Conservation (phyloP, 495 filamentous ascomycete genomes). For the Penicillium soppii region DNA sequence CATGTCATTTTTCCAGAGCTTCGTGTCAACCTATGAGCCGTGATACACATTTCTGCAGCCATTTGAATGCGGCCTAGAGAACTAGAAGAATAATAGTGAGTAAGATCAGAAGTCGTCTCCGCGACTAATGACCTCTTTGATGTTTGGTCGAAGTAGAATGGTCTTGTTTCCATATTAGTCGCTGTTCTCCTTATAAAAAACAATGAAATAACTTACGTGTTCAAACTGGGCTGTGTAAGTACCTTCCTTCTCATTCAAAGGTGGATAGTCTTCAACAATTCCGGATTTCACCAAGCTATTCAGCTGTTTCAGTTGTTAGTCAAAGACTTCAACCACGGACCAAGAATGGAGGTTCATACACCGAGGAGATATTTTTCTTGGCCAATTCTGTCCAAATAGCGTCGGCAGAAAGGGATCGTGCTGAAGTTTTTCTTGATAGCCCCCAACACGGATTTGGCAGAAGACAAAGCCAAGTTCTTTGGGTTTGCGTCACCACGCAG, state of each 20-base stretch:
- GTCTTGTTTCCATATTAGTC: too few species aligned
- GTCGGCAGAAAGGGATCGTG: conserved; percentile 82
- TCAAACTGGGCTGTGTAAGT: conserved; percentile 94
- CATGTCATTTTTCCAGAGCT: too few species aligned
- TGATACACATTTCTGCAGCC: too few species aligned
- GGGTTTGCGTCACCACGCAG: conserved; percentile 59
- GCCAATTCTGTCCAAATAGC: conserved; percentile 82
- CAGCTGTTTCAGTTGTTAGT: conserved; percentile 57
- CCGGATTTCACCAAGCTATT: conserved; percentile 86
- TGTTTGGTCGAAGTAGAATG: too few species aligned
- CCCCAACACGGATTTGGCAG: conserved; percentile 77
- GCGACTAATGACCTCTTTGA: too few species aligned
- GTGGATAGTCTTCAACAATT: conserved; percentile 88
- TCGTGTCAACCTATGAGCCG: too few species aligned
- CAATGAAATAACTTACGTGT: conserved; percentile 89
- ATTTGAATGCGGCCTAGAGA: too few species aligned
- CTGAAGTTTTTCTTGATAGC: conserved; percentile 93
- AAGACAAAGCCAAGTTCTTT: conserved; percentile 68
- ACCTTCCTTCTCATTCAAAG: conserved; percentile 87
- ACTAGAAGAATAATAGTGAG: too few species aligned
- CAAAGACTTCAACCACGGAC: conserved; percentile 10
- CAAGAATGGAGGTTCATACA: conserved; percentile 47
- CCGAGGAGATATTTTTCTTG: conserved; percentile 87
- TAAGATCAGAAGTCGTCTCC: too few species aligned
- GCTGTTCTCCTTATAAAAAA: too few species aligned